Evolutionary conservation across 2,329 filamentous ascomycete species (phyloP), one percentile per base, ranked within the genome.

Genomic region (Sarocladiaceae sp.): DNA sequence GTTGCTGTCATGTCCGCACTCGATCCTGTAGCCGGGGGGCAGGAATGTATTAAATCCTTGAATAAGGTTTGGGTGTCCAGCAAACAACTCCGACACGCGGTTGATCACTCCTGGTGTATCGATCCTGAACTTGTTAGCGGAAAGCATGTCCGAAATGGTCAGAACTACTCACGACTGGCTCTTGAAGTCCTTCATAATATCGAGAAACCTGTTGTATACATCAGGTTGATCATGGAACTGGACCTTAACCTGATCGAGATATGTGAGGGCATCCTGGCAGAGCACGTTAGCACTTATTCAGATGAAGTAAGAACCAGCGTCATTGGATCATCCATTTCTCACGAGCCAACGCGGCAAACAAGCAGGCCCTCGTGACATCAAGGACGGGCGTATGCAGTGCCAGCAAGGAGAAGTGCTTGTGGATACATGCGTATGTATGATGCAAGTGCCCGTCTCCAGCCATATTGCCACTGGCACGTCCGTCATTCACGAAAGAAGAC

Each of bases 141-240:
- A 3, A 20, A 28, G n/a, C 12, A 23, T 17, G n/a, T 11, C 10
- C 26, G 15, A 33, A 17, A 13, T 33, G n/a, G 4, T 12, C n/a
- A n/a, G n/a, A 12, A 33, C 1, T 4, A 79, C 87, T 72, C 76
- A 92, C 82, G 92, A 91, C 72, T 96, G 93, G 62, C 91, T 96
- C 72, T 99, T 99, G 69, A 99, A 99, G 62, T 99, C 94, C 65
- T 99, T 99, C 94, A 99, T 99, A 47, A 99, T 99, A 61, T 99
- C 94, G 42, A 99, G 74, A 62, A 99, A 97, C 33, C 89, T 80
- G 64, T 97, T 97, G 64, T 99, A 99, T 1, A 99, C 94, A 68
- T 97, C 93, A 3, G 94, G 92, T 59, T 97, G 91, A 57, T 97
- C 93, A 55, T 91, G 88, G 61, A 99, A 99, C 64, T 96, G 92